These are phyloP conservation scores for Termitomyces sp. DNA, from an alignment of 768 basidiomycete species.

Conservation along the genomic window DNA sequence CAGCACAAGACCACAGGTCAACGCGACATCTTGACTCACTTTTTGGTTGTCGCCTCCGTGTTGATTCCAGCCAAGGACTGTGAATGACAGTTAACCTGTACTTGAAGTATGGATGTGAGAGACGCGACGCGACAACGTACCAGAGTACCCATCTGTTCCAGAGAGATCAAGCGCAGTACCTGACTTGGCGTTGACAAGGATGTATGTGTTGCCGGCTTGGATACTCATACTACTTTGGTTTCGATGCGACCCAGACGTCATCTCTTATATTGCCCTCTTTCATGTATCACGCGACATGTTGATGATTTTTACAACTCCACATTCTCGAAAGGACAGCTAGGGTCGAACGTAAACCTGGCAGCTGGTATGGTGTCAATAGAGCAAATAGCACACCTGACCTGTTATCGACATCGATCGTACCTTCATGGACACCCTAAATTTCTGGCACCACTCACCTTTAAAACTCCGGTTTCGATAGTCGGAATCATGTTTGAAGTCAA, in stretches of 20 bases:
- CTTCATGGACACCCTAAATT: background rate
- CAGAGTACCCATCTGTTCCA: constrained; percentile 33
- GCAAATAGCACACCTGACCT: constrained; percentile 1
- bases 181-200: constrained; percentile 25
- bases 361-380: background rate
- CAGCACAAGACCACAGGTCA: background rate
- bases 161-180: constrained; percentile 44
- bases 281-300: background rate
- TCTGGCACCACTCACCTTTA: background rate
- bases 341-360: background rate
- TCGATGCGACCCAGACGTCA: background rate
- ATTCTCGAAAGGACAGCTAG: background rate
- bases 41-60: constrained; percentile 40
- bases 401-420: constrained; percentile 17
- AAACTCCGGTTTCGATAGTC: background rate
- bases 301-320: background rate
- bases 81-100: background rate
- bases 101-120: background rate
- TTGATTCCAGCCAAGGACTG: constrained; percentile 37
- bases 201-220: constrained; percentile 12
- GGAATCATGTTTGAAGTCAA: background rate
- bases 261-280: background rate
- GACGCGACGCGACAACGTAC: constrained; percentile 15
- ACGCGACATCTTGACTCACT: constrained; percentile 19
- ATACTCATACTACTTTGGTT: constrained; percentile 12